phyloP scores from a whole-genome alignment of 305 asterid genomes.

The Fraxinus xanthoxyloides region DNA sequence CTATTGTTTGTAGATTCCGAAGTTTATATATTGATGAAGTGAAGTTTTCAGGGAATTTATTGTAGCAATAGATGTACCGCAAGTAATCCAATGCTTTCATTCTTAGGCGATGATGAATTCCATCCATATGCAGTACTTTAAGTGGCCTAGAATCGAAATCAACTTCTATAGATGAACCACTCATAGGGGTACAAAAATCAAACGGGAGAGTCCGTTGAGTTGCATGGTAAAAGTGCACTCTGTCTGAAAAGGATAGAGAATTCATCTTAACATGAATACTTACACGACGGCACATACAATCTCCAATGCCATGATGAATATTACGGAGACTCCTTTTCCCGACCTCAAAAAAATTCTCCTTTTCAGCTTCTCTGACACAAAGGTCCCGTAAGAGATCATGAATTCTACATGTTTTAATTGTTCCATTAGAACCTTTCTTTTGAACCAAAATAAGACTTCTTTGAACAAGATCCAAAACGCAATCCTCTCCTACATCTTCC shows the following conservation, averaged over 20 bases:
- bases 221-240: neutral
- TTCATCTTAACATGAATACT: neutral
- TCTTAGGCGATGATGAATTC: neutral
- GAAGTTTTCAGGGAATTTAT: too few species aligned
- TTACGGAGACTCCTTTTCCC: accelerated
- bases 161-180: too few species aligned
- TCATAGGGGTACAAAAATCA: accelerated
- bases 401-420: neutral
- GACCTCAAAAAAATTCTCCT: neutral
- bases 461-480: neutral
- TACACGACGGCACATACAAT: too few species aligned
- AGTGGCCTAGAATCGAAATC: neutral
- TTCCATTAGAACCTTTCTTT: neutral
- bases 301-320: too few species aligned
- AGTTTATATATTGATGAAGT: too few species aligned
- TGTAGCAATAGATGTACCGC: neutral
- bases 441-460: neutral
- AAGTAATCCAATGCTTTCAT: neutral
- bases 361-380: neutral
- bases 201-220: too few species aligned
- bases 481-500: neutral
- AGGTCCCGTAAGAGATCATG: neutral
- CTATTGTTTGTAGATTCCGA: too few species aligned
- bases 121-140: neutral
- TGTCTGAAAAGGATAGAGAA: too few species aligned